Base-by-base conservation (phyloP, 2,329 filamentous ascomycete species). In the Arthrobotrys musiformis region DNA sequence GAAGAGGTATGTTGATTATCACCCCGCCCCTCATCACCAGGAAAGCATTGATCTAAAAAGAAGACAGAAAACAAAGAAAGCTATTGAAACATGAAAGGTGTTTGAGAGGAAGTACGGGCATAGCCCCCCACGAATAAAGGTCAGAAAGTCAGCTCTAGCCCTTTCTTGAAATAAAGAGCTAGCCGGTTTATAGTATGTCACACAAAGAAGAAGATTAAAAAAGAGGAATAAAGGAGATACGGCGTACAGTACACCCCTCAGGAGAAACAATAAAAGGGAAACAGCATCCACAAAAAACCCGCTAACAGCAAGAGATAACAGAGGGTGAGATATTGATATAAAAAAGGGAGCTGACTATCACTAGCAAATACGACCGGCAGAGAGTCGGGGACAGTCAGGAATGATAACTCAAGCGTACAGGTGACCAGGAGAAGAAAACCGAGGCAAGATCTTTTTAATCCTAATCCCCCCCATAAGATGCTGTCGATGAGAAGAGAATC, bases 401-500 rank as follows among this genome's bases (percentile, higher is more conserved):
- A n/a, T 30, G 19, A 37, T 37, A 33, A 28, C 33, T 28, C 30
- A 19, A 9, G 26, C 15, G 42, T 66, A 54, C 26, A 24, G 54
- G 42, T 60, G 33, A 46, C 63, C 24, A 54, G 48, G 42, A 44
- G 26, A 54, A 30, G 46, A 58, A 67, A 28, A 48, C 33, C 69
- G 62, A 70, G 70, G 50, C 69, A 79, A 75, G 58, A 22, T 68
- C 22, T 28, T 75, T 70, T 80, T 56, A n/a, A n/a, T n/a, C n/a
- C n/a, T n/a, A n/a, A n/a, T n/a, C n/a, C 54, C 54, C 33, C 54
- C 40, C 30, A 40, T 37, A 79, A 79, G 28, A 52, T 70, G 79
- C 79, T 81, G 78, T 81, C 80, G 75, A 79, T 81, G 79, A 77
- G 37, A 61, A 73, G 40, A 44, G 44, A 44, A 69, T 79, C 70